Conservation (phyloP, 192 early-diverging fungal genomes). For the Backusella tarrabulga region DNA sequence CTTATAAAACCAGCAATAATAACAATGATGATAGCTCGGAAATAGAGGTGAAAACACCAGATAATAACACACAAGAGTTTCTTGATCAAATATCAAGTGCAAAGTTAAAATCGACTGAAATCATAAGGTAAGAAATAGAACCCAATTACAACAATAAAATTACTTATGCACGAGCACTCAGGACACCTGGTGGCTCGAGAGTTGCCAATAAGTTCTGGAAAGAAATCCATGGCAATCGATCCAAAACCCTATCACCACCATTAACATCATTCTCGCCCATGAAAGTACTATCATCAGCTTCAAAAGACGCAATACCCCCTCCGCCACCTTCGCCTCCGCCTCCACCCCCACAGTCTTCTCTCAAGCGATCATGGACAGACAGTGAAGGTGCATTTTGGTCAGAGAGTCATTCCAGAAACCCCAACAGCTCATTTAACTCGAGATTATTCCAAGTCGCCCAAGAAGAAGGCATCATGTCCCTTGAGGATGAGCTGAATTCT, state of each 20-base stretch:
- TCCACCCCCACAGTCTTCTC: background rate
- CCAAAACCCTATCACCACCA: background rate
- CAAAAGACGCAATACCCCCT: background rate
- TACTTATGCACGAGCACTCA: background rate
- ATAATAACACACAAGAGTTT: background rate
- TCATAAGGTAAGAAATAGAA: background rate
- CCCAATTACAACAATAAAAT: background rate
- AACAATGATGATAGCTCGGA: background rate
- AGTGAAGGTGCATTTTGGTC: constrained; percentile 9
- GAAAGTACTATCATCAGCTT: background rate
- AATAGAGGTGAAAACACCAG: background rate
- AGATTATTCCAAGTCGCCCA: background rate
- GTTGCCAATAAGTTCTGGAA: constrained; percentile 11
- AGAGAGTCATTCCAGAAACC: background rate
- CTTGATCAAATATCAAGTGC: constrained; percentile 11
- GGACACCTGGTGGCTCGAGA: constrained; percentile 8
- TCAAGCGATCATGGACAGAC: background rate
- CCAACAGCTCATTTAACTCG: background rate
- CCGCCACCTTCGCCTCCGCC: background rate
- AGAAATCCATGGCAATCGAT: constrained; percentile 7
- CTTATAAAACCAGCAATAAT: background rate
- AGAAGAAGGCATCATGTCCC: background rate
- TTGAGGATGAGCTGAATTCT: background rate
- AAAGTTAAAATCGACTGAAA: constrained; percentile 12
- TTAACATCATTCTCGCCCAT: background rate